These are phyloP conservation scores for Clonostachys rhizophaga DNA, from an alignment of 2,329 filamentous ascomycete genomes.

Conservation along the genomic window DNA sequence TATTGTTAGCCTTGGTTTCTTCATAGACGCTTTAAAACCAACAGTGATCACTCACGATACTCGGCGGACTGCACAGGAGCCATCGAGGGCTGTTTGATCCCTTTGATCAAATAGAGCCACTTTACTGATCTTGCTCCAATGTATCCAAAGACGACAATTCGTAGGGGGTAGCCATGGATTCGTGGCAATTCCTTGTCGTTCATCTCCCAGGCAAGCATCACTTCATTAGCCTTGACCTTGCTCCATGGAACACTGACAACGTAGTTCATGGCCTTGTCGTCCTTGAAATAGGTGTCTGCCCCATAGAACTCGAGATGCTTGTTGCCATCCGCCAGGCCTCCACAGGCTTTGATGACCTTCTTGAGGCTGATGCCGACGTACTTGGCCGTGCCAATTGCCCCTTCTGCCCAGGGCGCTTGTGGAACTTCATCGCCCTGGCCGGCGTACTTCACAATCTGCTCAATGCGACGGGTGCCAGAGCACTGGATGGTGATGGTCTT, in stretches of 20 bases:
- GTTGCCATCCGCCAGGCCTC: slow-evolving; percentile 47
- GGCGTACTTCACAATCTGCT: slow-evolving; percentile 61
- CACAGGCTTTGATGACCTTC: slow-evolving; percentile 66
- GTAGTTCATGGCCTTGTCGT: slow-evolving; percentile 61
- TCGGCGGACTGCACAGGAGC: slow-evolving; percentile 62
- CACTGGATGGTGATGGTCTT: slow-evolving; percentile 62
- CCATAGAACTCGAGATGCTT: slow-evolving; percentile 66
- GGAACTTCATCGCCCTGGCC: slow-evolving; percentile 62
- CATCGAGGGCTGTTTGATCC: slow-evolving; percentile 46
- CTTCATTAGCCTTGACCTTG: slow-evolving; percentile 64
- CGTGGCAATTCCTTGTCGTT: slow-evolving; percentile 59
- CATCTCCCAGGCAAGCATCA: slow-evolving; percentile 68
- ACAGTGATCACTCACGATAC: slow-evolving; percentile 35
- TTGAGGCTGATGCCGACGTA: slow-evolving; percentile 63
- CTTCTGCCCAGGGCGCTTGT: slow-evolving; percentile 56
- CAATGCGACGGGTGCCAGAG: slow-evolving; percentile 62
- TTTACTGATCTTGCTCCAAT: slow-evolving; percentile 63
- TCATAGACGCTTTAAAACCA: no score
- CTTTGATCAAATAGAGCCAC: slow-evolving; percentile 60
- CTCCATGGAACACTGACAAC: slow-evolving; percentile 61
- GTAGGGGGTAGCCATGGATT: slow-evolving; percentile 62
- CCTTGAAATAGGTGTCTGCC: slow-evolving; percentile 71
- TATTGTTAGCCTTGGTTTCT: no score
- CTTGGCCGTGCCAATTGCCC: slow-evolving; percentile 61
- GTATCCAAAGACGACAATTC: slow-evolving; percentile 59